These are phyloP conservation scores for Grigorovia yakushimaensis DNA, from an alignment of 805 yeast genomes.

Conservation along the genomic window DNA sequence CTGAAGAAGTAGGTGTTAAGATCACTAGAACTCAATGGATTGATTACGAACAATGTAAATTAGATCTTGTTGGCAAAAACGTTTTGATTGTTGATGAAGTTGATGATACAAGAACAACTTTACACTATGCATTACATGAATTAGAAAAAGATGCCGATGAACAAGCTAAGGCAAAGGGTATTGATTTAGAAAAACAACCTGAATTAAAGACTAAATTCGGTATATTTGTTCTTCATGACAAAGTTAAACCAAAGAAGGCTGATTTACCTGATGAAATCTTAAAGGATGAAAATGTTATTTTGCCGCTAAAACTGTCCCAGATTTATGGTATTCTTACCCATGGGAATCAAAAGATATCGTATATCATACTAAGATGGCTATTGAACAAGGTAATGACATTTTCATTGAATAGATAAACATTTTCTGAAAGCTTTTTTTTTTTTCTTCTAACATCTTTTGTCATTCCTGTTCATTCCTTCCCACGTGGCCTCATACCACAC, in stretches of 20 bases:
- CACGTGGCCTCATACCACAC: too few species aligned
- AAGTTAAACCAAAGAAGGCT: conserved; percentile 62
- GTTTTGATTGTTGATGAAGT: conserved; percentile 74
- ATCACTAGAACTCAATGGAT: conserved; percentile 81
- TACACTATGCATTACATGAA: conserved; percentile 70
- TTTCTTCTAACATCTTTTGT: too few species aligned
- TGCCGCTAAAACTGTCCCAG: conserved; percentile 69
- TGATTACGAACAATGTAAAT: conserved; percentile 53
- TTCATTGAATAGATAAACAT: conserved; percentile 16
- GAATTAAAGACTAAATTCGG: conserved; percentile 54
- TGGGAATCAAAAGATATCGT: conserved; percentile 78
- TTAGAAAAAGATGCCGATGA: conserved; percentile 58
- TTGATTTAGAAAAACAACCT: conserved; percentile 33
- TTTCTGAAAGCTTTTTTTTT: background rate
- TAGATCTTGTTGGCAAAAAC: conserved; percentile 57
- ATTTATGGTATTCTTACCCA: conserved; percentile 79
- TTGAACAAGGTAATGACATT: conserved; percentile 64
- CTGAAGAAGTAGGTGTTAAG: conserved; percentile 51
- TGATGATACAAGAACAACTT: conserved; percentile 77
- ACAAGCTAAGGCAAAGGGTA: conserved; percentile 46
- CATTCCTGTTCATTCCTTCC: too few species aligned
- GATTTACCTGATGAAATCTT: conserved; percentile 56
- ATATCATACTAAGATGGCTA: conserved; percentile 58
- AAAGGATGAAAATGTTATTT: conserved; percentile 49
- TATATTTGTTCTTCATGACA: conserved; percentile 71